Evolutionary conservation across 257 asterid species (phyloP).

Genomic region (Cynanchum wilfordii): DNA sequence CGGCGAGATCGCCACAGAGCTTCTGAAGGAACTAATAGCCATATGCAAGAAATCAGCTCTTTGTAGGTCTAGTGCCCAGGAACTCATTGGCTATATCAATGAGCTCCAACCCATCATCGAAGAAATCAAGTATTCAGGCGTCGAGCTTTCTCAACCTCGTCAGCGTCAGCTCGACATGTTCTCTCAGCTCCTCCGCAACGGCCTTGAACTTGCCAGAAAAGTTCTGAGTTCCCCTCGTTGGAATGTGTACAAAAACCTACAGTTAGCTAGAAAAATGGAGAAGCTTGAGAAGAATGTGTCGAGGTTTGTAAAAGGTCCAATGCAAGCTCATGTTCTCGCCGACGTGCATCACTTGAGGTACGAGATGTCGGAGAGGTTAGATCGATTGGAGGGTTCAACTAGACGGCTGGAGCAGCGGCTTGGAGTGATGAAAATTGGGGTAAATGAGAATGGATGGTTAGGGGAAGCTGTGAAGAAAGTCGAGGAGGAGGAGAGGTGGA

Average conservation of each 20-base stretch:
- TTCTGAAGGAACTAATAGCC: slow-evolving; percentile 52
- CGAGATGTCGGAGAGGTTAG: slow-evolving; percentile 63
- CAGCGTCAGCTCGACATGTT: slow-evolving; percentile 71
- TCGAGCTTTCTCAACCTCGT: slow-evolving; percentile 73
- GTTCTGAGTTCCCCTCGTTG: slow-evolving; percentile 61
- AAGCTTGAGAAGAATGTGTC: slow-evolving; percentile 58
- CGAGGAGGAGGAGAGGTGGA: slow-evolving; percentile 65
- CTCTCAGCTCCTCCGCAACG: slow-evolving; percentile 52
- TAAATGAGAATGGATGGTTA: slow-evolving; percentile 46
- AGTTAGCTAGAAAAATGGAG: slow-evolving; percentile 71
- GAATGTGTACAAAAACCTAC: slow-evolving; percentile 65
- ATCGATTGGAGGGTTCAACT: slow-evolving; percentile 34
- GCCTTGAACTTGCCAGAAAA: slow-evolving; percentile 58
- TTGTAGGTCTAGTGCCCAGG: slow-evolving; percentile 69
- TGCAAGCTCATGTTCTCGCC: slow-evolving; percentile 80
- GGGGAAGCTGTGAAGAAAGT: slow-evolving; percentile 77
- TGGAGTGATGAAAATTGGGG: slow-evolving; percentile 71
- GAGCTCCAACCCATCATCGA: slow-evolving; percentile 65
- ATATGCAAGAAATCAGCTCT: slow-evolving; percentile 48
- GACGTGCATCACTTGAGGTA: slow-evolving; percentile 80
- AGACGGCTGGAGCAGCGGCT: slow-evolving; percentile 64
- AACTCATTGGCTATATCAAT: slow-evolving; percentile 43
- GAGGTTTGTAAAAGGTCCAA: slow-evolving; percentile 49
- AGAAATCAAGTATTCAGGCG: slow-evolving; percentile 72
- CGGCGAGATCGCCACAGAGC: slow-evolving; percentile 88